Percentiles rank a stretch among this genome's conserved stretches.
These are phyloP conservation scores for Pisolithus orientalis DNA, from an alignment of 768 basidiomycete species.

Conservation along the genomic window DNA sequence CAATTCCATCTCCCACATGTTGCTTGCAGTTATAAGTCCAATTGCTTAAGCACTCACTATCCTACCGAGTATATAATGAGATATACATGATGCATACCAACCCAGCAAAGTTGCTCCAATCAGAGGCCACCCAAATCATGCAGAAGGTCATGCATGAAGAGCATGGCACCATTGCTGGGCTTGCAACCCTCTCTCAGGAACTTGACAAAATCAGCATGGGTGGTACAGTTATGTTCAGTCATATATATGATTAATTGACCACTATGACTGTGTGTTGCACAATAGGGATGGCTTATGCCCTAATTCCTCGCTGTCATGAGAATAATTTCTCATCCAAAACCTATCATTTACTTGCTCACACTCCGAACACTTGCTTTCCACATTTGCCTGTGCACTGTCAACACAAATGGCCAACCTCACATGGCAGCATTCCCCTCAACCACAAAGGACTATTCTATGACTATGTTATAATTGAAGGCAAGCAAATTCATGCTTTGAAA, in stretches of 20 bases:
- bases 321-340: not conserved
- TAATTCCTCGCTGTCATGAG: not conserved
- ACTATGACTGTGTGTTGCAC: not conserved
- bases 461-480: not conserved
- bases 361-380: not conserved
- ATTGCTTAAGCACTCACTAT: not conserved
- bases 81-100: not conserved
- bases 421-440: not conserved
- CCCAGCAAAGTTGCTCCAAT: not conserved
- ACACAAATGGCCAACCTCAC: not conserved
- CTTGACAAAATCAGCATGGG: slow-evolving; percentile 16
- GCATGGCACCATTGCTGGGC: slow-evolving; percentile 15
- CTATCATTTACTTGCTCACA: not conserved
- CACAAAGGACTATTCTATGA: not conserved
- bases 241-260: not conserved
- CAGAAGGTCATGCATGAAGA: slow-evolving; percentile 17
- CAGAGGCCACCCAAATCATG: slow-evolving; percentile 2
- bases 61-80: not conserved
- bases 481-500: not conserved
- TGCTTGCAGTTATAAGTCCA: slow-evolving; percentile 15
- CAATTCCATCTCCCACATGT: slow-evolving; percentile 10
- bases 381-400: not conserved
- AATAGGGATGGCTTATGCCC: not conserved
- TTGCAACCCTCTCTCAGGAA: slow-evolving; percentile 11
- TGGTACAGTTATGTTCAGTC: slow-evolving; percentile 6